Base-by-base conservation (phyloP, 768 basidiomycete genomes). In the Paxillus involutus region DNA sequence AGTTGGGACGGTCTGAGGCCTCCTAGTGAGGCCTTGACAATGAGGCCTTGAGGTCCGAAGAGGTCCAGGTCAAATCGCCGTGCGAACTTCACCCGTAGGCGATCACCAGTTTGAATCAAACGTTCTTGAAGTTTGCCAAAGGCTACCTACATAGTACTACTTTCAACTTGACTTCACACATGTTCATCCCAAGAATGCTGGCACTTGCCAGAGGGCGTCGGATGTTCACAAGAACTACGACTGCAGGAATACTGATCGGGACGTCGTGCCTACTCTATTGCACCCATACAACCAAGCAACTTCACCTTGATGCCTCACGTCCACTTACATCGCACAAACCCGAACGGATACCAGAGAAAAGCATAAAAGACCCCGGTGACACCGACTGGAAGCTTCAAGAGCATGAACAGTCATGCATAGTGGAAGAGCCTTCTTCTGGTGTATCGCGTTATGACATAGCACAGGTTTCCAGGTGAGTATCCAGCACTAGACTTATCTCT, bases 381-480 rank as follows among this genome's bases (percentile, higher is more conserved):
- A 13, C 13, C 4, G 36, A 41, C 24, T 8, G 3, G 17, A 49
- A 37, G 16, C 48, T 49, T 44, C 51, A 36, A 12, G 29, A 49
- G 17, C 53, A 53, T 39, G 61, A 63, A 47, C 36, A 53, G 47
- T 53, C 63, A n/a, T 39, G 52, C 24, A 13, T 46, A n/a, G 40
- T 53, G 2, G 41, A 45, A 4, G 12, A 16, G 4, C 37, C 29
- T 7, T 57, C 52, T 13, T 49, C 48, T 14, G 65, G 65, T 8
- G 54, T 66, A 12, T 17, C 51, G 13, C 61, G 61, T 14, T 66
- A 60, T 36, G 64, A 68, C 52, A 49, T 60, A 11, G 51, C 56
- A 19, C 61, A 64, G 32, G 33, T 60, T 6, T 63, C 61, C 7
- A 66, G 65, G 64, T 64, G 32, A 6, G 60, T 52, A 8, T 32